Conservation (phyloP, 2,329 filamentous ascomycete genomes). For the Dactylellina leptospora region DNA sequence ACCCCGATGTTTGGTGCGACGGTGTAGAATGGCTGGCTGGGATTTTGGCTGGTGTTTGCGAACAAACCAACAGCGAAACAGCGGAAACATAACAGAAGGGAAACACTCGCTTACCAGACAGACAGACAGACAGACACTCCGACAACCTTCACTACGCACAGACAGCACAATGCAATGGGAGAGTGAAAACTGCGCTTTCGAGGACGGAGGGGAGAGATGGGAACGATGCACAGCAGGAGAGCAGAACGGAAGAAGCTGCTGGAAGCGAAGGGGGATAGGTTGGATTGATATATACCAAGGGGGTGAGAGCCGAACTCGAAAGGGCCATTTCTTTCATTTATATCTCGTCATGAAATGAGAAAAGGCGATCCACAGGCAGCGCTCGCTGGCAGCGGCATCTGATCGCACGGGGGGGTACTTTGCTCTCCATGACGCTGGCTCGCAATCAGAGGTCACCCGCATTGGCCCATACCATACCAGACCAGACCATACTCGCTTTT, state of each 20-base stretch:
- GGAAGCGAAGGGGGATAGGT: constrained; percentile 31
- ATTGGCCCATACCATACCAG: not conserved
- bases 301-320: constrained; percentile 31
- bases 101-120: constrained; percentile 1
- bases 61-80: constrained; percentile 19
- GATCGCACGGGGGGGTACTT: not conserved
- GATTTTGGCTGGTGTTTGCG: constrained; percentile 19
- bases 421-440: not conserved
- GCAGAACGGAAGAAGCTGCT: constrained; percentile 36
- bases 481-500: not conserved
- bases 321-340: constrained; percentile 20
- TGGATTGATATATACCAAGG: constrained; percentile 14
- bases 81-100: not conserved
- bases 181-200: constrained; percentile 7
- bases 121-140: not conserved
- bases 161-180: constrained; percentile 5
- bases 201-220: constrained; percentile 25
- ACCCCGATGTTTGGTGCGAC: constrained; percentile 1
- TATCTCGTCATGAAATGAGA: not conserved
- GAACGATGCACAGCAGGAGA: not conserved
- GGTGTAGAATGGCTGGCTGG: not conserved
- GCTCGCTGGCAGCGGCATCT: not conserved
- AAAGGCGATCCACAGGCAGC: not conserved
- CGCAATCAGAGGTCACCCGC: not conserved
- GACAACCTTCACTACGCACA: constrained; percentile 3